Evolutionary conservation across 192 early-diverging fungal genomes (phyloP), one percentile per base, ranked within the genome.

Genomic region (Coemansia aciculifera): DNA sequence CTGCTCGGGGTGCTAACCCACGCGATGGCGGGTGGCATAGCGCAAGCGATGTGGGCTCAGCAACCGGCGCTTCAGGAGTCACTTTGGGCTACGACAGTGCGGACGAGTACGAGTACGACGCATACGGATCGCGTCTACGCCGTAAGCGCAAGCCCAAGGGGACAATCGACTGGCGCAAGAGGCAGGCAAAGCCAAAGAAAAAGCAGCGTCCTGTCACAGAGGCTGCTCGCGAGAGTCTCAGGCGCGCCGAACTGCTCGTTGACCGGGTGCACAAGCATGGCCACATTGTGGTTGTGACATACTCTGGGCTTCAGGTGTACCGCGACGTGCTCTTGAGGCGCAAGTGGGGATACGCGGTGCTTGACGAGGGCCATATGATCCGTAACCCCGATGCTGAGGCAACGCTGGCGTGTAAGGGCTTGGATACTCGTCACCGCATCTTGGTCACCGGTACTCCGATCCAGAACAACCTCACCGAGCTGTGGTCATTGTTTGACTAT

Each of bases 351-450:
- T 97, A 95, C 59, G 89, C 87, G 24, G 86, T 98, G 10, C 72
- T 98, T 36, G 97, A 98, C 71, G 97, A 98, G 79, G 97, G 97
- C 3, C 97, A 98, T 78, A 94, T 94, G 79, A 96, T 98, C 38
- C 85, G 95, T 39, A 98, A 98, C 65, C 95, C 95, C 0, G 95
- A 98, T 69, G 89, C 97, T 0, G 94, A 92, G 23, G 89, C 93
- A 5, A 97, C 87, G 4, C 49, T 91, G 40, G 69, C 80, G 12
- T 89, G 89, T 74, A 94, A 94, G 69, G 85, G 90, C 37, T 79
- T 94, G 2, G 71, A 87, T 64, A 92, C 90, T 12, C 79, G 88
- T 0, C 92, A 93, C 43, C 79, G 92, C 7, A 85, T 94, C 17
- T 86, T 94, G 38, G 84, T 92, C 6, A 90, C 88, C 3, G 92